Conservation (phyloP, 139 green algal species). For the Chlorella sorokiniana region DNA sequence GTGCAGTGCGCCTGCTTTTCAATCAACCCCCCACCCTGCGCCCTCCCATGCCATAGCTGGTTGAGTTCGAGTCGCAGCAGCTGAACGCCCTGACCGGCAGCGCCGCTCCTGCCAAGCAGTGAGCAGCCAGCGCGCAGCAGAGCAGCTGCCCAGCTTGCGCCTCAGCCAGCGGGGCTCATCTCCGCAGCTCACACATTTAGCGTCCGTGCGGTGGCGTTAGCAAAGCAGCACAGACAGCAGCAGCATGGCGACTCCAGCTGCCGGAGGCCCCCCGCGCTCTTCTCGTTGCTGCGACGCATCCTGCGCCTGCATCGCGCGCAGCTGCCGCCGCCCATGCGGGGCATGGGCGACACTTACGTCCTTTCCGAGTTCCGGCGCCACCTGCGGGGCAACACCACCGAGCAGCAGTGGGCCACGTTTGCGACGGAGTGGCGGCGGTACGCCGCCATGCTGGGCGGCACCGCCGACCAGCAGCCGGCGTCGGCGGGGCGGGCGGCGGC, state of each 20-base stretch:
- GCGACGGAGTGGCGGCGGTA: constrained; percentile 73
- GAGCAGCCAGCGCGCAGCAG: neutral
- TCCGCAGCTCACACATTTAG: neutral
- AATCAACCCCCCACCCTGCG: too few relatives aligned
- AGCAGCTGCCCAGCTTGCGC: neutral
- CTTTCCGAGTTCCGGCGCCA: constrained; percentile 71
- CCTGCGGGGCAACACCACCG: constrained; percentile 55
- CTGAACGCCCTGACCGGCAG: constrained; percentile 65
- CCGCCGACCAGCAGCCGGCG: constrained; percentile 30
- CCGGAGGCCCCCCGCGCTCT: constrained; percentile 8
- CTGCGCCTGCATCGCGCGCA: constrained; percentile 65
- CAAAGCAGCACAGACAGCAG: neutral
- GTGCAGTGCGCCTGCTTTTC: too few relatives aligned
- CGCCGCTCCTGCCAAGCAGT: constrained; percentile 8
- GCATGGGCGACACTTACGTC: constrained; percentile 72
- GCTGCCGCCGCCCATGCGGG: constrained; percentile 70
- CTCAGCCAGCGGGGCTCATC: neutral
- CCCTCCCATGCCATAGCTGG: constrained; percentile 21
- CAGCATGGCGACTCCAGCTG: neutral
- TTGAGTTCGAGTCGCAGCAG: constrained; percentile 70
- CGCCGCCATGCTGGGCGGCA: constrained; percentile 51
- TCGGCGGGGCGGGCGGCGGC: neutral
- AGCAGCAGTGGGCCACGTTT: constrained; percentile 76
- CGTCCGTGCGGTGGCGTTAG: neutral
- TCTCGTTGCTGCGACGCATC: constrained; percentile 67